phyloP scores from a whole-genome alignment of 345 rosid species.

The Hibiscus mutabilis region DNA sequence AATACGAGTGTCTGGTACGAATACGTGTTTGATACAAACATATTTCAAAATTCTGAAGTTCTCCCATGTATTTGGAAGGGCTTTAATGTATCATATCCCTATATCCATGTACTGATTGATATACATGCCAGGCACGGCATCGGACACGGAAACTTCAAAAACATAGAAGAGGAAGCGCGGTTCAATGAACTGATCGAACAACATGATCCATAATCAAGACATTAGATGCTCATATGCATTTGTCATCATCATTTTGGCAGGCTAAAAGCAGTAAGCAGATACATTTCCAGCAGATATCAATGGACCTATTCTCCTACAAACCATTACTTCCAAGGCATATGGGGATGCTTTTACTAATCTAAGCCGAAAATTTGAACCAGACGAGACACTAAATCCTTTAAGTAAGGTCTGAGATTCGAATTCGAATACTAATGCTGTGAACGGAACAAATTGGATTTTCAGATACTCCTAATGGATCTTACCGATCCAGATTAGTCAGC shows the following conservation, averaged over 20 bases:
- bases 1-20: background rate
- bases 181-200: background rate
- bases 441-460: no score
- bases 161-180: background rate
- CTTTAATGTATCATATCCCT: background rate
- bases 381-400: no score
- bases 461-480: no score
- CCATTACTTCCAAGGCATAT: background rate
- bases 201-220: background rate
- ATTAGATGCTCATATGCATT: background rate
- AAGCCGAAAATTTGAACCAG: no score
- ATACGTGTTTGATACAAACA: background rate
- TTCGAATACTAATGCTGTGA: no score
- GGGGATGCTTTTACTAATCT: no score
- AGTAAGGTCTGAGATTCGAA: no score
- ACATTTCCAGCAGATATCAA: background rate
- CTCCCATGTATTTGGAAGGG: background rate
- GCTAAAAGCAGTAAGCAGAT: background rate
- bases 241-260: background rate
- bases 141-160: background rate
- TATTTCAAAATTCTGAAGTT: background rate
- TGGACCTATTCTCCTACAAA: background rate
- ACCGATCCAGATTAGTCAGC: no score
- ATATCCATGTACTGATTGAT: background rate
- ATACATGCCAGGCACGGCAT: background rate